Conservation (phyloP, 2,329 filamentous ascomycete species). For the Fusarium praegraminearum region DNA sequence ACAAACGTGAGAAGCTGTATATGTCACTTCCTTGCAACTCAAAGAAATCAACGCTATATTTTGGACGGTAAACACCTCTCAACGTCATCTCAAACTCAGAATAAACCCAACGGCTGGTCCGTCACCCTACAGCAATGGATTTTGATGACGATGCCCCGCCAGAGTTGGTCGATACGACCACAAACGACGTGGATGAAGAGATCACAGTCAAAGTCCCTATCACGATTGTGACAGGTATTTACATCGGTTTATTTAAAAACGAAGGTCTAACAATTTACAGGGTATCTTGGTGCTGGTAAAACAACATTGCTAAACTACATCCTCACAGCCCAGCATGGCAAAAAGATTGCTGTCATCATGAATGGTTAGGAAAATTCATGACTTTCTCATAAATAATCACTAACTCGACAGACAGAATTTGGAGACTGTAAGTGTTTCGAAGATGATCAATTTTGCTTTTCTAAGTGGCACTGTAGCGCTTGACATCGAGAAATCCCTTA, state of each 20-base stretch:
- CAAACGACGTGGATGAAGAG: slow-evolving; percentile 59
- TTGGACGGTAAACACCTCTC: background rate
- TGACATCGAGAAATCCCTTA: slow-evolving; percentile 96
- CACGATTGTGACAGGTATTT: slow-evolving; percentile 81
- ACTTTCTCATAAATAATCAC: slow-evolving; percentile 5
- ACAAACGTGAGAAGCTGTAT: background rate
- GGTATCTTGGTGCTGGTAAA: slow-evolving; percentile 95
- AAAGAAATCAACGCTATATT: background rate
- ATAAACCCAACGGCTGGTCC: background rate
- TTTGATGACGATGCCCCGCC: slow-evolving; percentile 76
- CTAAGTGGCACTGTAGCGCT: slow-evolving; percentile 67
- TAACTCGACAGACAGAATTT: slow-evolving; percentile 70
- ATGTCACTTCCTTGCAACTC: background rate
- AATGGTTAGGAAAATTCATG: slow-evolving; percentile 68
- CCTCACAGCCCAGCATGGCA: slow-evolving; percentile 92
- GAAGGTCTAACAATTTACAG: slow-evolving; percentile 58
- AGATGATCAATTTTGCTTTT: slow-evolving; percentile 1
- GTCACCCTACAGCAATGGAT: slow-evolving; percentile 61
- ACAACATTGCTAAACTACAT: slow-evolving; percentile 97
- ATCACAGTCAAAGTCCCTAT: slow-evolving; percentile 78
- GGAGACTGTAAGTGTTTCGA: slow-evolving; percentile 73
- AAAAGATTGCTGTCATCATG: slow-evolving; percentile 97
- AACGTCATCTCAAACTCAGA: background rate
- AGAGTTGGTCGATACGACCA: slow-evolving; percentile 65
- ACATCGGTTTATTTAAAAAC: background rate